These are phyloP conservation scores for Suhomyces tanzawaensis DNA, from an alignment of 805 yeast species.

Conservation along the genomic window DNA sequence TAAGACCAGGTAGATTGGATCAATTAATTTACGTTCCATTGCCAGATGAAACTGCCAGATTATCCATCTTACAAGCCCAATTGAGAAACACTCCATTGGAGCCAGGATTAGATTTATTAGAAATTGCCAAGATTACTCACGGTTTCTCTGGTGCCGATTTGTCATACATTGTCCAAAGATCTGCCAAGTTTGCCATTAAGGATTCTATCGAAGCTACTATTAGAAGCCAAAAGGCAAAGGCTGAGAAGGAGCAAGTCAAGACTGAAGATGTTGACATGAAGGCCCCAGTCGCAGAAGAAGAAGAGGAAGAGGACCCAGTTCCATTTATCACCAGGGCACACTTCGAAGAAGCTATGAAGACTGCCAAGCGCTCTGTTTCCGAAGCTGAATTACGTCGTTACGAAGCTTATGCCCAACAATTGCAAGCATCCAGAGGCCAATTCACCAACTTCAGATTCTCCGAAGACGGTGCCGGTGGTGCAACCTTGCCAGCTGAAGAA, in stretches of 20 bases:
- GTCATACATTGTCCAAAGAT: constrained; percentile 94
- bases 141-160: constrained; percentile 99
- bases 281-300: constrained; percentile 47
- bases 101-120: constrained; percentile 86
- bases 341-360: constrained; percentile 99
- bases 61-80: constrained; percentile 92
- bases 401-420: constrained; percentile 96
- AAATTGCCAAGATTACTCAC: constrained; percentile 90
- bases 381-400: constrained; percentile 98
- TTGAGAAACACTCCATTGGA: constrained; percentile 97
- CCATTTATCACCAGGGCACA: constrained; percentile 93
- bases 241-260: constrained; percentile 23
- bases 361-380: constrained; percentile 95
- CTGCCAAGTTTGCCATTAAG: constrained; percentile 98
- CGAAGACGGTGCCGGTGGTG: constrained; percentile 33
- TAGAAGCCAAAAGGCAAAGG: constrained; percentile 36
- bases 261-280: constrained; percentile 52
- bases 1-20: constrained; percentile 99
- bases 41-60: constrained; percentile 93
- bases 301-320: constrained; percentile 86
- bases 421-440: constrained; percentile 95
- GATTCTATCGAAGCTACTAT: constrained; percentile 86
- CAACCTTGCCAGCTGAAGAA: constrained; percentile 5
- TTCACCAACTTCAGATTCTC: constrained; percentile 85
- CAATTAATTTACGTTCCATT: constrained; percentile 97